These are phyloP conservation scores for Dictyostelium intermedium DNA, from an alignment of 78 protist genomes.

Conservation along the genomic window DNA sequence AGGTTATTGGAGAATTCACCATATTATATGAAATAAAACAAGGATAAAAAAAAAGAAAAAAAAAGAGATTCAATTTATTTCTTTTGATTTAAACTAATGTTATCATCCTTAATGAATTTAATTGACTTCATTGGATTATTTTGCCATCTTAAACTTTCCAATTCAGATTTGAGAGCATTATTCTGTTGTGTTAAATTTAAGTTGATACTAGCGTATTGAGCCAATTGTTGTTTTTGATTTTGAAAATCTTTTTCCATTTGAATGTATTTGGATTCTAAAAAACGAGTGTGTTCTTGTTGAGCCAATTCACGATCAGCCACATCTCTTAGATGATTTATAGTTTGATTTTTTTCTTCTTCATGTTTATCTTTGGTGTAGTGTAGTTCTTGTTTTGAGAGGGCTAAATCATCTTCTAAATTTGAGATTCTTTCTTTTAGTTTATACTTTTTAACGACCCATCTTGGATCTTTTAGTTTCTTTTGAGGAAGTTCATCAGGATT, in stretches of 20 bases:
- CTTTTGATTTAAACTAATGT: not conserved
- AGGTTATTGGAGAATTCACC: too few species aligned
- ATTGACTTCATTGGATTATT: conserved; percentile 69
- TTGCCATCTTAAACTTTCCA: conserved; percentile 18
- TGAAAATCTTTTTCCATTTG: not conserved
- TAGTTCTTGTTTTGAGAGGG: conserved; percentile 42
- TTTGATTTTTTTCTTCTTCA: conserved; percentile 48
- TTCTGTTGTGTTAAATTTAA: not conserved
- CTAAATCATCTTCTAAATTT: conserved; percentile 67
- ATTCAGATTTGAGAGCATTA: not conserved
- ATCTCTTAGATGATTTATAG: conserved; percentile 33
- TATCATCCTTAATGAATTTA: conserved; percentile 11
- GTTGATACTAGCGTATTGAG: not conserved
- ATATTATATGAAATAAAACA: too few species aligned
- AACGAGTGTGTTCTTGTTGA: not conserved
- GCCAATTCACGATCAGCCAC: conserved; percentile 33
- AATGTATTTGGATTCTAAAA: not conserved
- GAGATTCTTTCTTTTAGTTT: conserved; percentile 38
- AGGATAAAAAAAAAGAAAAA: too few species aligned
- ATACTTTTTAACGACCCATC: conserved; percentile 75
- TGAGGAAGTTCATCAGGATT: conserved; percentile 47
- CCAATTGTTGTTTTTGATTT: not conserved
- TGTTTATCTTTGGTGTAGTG: conserved; percentile 16
- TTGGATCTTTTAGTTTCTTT: conserved; percentile 53
- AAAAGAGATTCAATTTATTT: too few species aligned